Conservation (phyloP, 495 filamentous ascomycete species). For the Bacidia gigantensis region DNA sequence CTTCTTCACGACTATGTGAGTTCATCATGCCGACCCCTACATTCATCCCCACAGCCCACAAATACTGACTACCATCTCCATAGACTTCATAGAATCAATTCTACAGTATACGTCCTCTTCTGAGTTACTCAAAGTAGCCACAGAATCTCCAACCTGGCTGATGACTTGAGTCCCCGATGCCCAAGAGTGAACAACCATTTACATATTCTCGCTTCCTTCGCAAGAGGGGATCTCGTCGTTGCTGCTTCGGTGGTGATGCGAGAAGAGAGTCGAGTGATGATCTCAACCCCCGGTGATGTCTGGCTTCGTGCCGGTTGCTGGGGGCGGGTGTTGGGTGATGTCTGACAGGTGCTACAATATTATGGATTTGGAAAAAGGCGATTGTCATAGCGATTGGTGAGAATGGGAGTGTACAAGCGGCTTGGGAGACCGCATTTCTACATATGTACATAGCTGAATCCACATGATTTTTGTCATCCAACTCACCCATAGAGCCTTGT, state of each 20-base stretch:
- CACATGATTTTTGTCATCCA: too few relatives aligned
- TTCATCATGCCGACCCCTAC: neutral
- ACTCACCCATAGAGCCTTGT: too few relatives aligned
- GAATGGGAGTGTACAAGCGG: too few relatives aligned
- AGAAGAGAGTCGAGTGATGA: conserved; percentile 56
- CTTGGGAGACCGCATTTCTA: too few relatives aligned
- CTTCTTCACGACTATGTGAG: conserved; percentile 7
- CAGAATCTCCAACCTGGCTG: conserved; percentile 62
- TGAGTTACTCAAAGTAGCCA: conserved; percentile 68
- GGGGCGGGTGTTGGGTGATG: conserved; percentile 55
- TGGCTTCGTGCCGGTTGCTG: conserved; percentile 48
- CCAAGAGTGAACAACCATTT: conserved; percentile 45
- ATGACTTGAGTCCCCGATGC: conserved; percentile 57
- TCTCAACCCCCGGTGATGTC: conserved; percentile 47
- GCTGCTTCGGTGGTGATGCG: conserved; percentile 15
- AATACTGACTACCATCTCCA: neutral
- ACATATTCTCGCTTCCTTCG: conserved; percentile 38
- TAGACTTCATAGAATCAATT: conserved; percentile 65
- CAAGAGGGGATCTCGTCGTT: conserved; percentile 25
- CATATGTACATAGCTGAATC: too few relatives aligned
- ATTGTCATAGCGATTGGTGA: too few relatives aligned
- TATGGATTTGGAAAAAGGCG: too few relatives aligned
- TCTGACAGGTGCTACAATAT: conserved; percentile 43
- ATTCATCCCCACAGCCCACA: neutral
- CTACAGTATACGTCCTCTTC: conserved; percentile 72